phyloP scores from a whole-genome alignment of 208 protist species.

The Wallacemonas rigidus region DNA sequence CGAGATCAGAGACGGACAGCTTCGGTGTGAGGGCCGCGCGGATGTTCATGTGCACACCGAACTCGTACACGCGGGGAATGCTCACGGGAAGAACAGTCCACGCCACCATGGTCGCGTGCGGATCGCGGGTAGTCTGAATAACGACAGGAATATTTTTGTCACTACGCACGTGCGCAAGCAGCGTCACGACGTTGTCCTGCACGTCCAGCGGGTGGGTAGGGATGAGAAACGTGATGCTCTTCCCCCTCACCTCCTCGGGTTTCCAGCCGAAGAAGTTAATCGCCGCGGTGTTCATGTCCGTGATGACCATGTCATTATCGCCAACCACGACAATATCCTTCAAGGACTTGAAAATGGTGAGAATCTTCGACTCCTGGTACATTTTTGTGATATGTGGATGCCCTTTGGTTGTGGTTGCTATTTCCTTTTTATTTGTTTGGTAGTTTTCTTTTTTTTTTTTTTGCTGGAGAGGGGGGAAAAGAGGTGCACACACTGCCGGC shows the following conservation, averaged over 20 bases:
- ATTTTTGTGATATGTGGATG: conserved; percentile 24
- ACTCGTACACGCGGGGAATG: conserved; percentile 84
- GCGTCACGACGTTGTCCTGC: conserved; percentile 79
- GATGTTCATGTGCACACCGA: conserved; percentile 89
- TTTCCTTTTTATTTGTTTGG: not conserved
- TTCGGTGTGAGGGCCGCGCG: conserved; percentile 84
- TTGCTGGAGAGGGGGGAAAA: not conserved
- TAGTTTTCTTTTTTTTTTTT: too few relatives aligned
- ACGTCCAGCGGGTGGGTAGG: conserved; percentile 85
- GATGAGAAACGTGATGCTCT: conserved; percentile 90
- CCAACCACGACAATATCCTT: conserved; percentile 89
- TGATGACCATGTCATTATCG: conserved; percentile 90
- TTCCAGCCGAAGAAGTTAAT: conserved; percentile 81
- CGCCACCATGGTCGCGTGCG: conserved; percentile 85
- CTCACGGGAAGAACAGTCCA: conserved; percentile 84
- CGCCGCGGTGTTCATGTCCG: conserved; percentile 82
- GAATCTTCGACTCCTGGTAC: conserved; percentile 80
- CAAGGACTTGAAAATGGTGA: conserved; percentile 87
- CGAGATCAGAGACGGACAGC: conserved; percentile 86
- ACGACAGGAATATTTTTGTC: conserved; percentile 72
- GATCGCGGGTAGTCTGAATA: conserved; percentile 86
- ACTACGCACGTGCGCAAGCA: conserved; percentile 65
- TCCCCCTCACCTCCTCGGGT: conserved; percentile 69
- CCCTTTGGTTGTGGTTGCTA: not conserved
- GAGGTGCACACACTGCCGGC: too few relatives aligned